Evolutionary conservation across 768 basidiomycete species (phyloP).

Genomic region (Suillus cothurnatus): DNA sequence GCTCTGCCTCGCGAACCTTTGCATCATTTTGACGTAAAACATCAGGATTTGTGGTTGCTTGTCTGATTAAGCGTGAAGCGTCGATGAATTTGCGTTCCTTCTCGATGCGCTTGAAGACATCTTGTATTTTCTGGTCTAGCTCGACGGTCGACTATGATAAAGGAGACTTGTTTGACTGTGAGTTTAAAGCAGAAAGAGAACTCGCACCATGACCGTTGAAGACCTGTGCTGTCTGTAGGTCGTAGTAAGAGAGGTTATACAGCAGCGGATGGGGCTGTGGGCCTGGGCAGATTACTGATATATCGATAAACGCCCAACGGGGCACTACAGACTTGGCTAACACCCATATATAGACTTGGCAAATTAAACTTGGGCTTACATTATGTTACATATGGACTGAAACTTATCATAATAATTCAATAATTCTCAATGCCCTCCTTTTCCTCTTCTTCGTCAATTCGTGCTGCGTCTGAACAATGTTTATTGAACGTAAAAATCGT

Average conservation of each 20-base stretch:
- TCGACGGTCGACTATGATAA: constrained; percentile 41
- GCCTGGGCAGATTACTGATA: constrained; percentile 21
- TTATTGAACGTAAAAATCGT: constrained; percentile 47
- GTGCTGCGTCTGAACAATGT: constrained; percentile 46
- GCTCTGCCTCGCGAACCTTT: constrained; percentile 86
- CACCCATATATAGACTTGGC: constrained; percentile 21
- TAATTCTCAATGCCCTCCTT: constrained; percentile 33
- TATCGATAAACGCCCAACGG: constrained; percentile 14
- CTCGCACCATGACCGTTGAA: constrained; percentile 34
- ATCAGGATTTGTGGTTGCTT: constrained; percentile 85
- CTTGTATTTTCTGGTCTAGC: constrained; percentile 92
- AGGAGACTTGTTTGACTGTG: constrained; percentile 9
- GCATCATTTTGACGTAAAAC: constrained; percentile 80
- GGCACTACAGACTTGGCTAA: constrained; percentile 29
- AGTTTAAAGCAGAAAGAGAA: constrained; percentile 15
- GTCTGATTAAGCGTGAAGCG: constrained; percentile 74
- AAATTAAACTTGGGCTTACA: background rate
- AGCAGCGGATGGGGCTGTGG: constrained; percentile 31
- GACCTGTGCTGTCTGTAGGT: constrained; percentile 8
- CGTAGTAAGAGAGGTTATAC: constrained; percentile 22
- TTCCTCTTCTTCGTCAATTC: constrained; percentile 35
- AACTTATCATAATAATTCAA: background rate
- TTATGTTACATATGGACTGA: background rate
- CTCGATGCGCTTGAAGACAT: constrained; percentile 86
- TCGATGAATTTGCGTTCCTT: constrained; percentile 93